Evolutionary conservation across 768 basidiomycete genomes (phyloP).

Genomic region (Brasilioporus rufonigricans): DNA sequence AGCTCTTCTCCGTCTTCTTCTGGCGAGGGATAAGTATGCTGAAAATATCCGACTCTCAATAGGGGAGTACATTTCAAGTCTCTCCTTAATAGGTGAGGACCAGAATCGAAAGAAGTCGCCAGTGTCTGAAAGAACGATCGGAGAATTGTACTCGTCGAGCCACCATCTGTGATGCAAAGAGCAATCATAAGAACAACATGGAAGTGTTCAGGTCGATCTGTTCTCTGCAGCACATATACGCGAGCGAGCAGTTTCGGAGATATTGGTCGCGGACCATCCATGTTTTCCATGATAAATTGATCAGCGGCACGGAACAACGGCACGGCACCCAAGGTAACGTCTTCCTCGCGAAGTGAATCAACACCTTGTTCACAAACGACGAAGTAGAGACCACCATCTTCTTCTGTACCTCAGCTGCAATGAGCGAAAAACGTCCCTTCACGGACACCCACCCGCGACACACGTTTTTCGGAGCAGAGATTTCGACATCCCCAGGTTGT

Average conservation of each 20-base stretch:
- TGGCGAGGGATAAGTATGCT: background rate
- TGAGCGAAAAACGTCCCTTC: slow-evolving; percentile 49
- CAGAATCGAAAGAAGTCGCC: slow-evolving; percentile 1
- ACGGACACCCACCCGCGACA: slow-evolving; percentile 42
- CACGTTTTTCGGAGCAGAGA: slow-evolving; percentile 33
- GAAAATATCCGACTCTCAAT: background rate
- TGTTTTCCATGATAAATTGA: slow-evolving; percentile 31
- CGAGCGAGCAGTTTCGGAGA: slow-evolving; percentile 31
- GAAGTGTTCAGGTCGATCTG: slow-evolving; percentile 35
- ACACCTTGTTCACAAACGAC: slow-evolving; percentile 37
- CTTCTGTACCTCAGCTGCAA: slow-evolving; percentile 30
- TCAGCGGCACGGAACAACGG: slow-evolving; percentile 37
- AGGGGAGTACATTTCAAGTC: background rate
- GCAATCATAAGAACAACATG: slow-evolving; percentile 46
- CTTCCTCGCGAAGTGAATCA: slow-evolving; percentile 26
- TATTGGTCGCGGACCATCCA: slow-evolving; percentile 29
- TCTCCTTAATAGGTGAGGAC: background rate
- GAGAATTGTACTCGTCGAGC: background rate
- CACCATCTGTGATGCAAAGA: slow-evolving; percentile 29
- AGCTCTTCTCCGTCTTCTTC: background rate
- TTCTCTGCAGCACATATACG: slow-evolving; percentile 39
- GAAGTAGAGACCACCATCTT: slow-evolving; percentile 32
- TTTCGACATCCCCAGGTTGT: slow-evolving; percentile 11
- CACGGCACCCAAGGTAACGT: slow-evolving; percentile 37
- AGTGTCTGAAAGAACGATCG: slow-evolving; percentile 5